Evolutionary conservation across 192 early-diverging fungal species (phyloP).

Genomic region (Backusella sp.): DNA sequence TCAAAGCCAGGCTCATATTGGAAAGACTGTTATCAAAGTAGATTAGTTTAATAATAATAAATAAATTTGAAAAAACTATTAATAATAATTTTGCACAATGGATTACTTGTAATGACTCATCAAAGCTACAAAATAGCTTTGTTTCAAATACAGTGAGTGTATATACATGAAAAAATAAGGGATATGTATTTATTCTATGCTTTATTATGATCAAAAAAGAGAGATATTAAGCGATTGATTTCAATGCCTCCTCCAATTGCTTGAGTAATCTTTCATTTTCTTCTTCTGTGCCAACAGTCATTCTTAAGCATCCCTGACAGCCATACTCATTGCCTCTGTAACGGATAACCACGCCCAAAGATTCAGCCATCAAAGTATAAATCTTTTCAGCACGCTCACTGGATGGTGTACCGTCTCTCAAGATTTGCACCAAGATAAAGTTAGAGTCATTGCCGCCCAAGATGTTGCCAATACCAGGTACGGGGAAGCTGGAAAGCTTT

Average conservation of each 20-base stretch:
- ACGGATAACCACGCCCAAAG: constrained; percentile 86
- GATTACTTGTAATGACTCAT: too few relatives aligned
- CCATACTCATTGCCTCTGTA: constrained; percentile 92
- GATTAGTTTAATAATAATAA: too few relatives aligned
- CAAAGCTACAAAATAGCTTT: too few relatives aligned
- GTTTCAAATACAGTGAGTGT: too few relatives aligned
- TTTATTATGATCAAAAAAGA: too few relatives aligned
- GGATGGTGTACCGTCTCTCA: constrained; percentile 58
- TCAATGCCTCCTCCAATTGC: constrained; percentile 45
- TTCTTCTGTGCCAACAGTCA: constrained; percentile 87
- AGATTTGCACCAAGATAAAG: constrained; percentile 88
- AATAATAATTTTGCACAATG: too few relatives aligned
- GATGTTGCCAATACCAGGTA: constrained; percentile 71
- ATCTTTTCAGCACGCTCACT: constrained; percentile 71
- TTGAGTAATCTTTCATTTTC: constrained; percentile 75
- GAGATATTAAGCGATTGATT: background rate
- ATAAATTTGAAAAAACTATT: too few relatives aligned
- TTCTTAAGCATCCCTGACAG: constrained; percentile 90
- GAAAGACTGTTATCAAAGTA: too few relatives aligned
- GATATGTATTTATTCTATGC: too few relatives aligned
- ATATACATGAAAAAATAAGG: too few relatives aligned
- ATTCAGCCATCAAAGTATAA: constrained; percentile 86
- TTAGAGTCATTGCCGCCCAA: constrained; percentile 92
- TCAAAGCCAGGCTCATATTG: too few relatives aligned
- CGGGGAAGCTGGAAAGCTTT: constrained; percentile 44